Evolutionary conservation across 116 monocot species (phyloP), one percentile per base, ranked within the genome.

Genomic region (Posidonia oceanica): DNA sequence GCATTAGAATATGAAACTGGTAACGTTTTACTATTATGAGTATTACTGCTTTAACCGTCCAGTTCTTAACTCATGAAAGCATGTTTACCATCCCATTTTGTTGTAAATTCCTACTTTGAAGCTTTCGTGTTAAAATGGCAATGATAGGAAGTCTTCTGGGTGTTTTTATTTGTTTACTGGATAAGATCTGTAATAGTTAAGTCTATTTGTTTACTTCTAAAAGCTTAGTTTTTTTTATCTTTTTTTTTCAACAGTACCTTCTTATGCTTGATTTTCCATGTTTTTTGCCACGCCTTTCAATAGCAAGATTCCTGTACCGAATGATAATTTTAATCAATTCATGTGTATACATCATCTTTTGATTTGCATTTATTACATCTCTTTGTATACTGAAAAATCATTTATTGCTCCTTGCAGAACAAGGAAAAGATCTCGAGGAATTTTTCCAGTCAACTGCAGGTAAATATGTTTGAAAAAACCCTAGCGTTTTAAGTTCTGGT

Each of bases 361-460:
- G 36, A 40, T 5, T 10, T 39, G 36, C 14, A 23, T 40, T 67
- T 20, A 39, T 52, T 67, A 18, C 52, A 12, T 16, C 8, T 42
- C 14, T 14, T 52, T 14, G 39, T 64, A 64, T 7, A 64, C 39
- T 39, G 38, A 38, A 36, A 36, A 52, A 14, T 41, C 10, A 67
- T 39, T 13, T 23, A 23, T 54, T 36, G 44, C 7, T 16, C 53
- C 7, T 36, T 88, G 70, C 87, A 96, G 96, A 96, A 66, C 88
- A 96, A 83, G 91, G 81, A n/a, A 75, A 71, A 15, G 76, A 89
- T 67, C 77, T 96, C 77, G 85, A 96, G 23, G 96, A 96, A 63
- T 96, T 96, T 81, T 96, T 96, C 74, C 67, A 81, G 72, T 96
- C 96, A 42, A 96, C 96, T 71, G 84, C 88, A 80, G 96, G 96